phyloP scores from a whole-genome alignment of 768 basidiomycete species.

The Amanita subjunquillea region DNA sequence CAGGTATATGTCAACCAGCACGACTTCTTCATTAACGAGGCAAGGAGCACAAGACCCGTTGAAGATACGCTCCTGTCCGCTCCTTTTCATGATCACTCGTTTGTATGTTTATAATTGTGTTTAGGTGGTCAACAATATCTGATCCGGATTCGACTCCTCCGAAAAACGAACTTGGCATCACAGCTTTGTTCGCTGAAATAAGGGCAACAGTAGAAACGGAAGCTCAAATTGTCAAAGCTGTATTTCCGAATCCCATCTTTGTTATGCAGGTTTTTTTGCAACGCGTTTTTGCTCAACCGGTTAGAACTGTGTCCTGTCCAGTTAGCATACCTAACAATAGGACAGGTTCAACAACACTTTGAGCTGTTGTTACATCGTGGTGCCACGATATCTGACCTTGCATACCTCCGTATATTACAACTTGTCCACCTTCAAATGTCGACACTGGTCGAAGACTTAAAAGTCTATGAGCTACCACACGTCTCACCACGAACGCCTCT shows the following conservation, averaged over 20 bases:
- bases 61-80: constrained; percentile 51
- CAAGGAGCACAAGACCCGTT: constrained; percentile 49
- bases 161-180: constrained; percentile 67
- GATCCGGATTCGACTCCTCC: constrained; percentile 75
- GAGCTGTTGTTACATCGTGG: constrained; percentile 79
- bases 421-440: constrained; percentile 77
- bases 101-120: not conserved
- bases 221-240: constrained; percentile 95
- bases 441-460: constrained; percentile 80
- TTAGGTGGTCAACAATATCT: constrained; percentile 73
- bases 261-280: constrained; percentile 99
- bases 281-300: constrained; percentile 94
- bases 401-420: constrained; percentile 85
- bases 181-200: constrained; percentile 79
- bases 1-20: constrained; percentile 99
- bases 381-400: constrained; percentile 70
- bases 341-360: constrained; percentile 92
- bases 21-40: constrained; percentile 97
- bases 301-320: constrained; percentile 25
- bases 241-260: constrained; percentile 91
- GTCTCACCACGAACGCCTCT: constrained; percentile 52
- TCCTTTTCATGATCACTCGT: not conserved
- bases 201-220: constrained; percentile 88
- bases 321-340: not conserved
- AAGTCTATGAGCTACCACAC: constrained; percentile 77